Conservation (phyloP, 495 filamentous ascomycete genomes). For the Daldinia loculata region DNA sequence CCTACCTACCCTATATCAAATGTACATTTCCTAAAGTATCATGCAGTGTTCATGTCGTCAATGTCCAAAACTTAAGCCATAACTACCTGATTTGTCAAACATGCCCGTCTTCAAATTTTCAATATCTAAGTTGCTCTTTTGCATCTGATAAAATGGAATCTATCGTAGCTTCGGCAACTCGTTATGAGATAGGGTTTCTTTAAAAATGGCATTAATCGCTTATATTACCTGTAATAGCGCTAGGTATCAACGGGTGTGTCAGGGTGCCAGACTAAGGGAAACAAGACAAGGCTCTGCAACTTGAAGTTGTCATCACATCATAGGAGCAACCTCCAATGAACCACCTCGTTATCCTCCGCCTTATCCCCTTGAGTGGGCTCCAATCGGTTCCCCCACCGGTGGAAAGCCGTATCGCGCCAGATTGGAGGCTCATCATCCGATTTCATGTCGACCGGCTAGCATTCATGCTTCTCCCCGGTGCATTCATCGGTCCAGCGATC, state of each 20-base stretch:
- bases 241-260: constrained; percentile 13
- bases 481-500: constrained; percentile 4
- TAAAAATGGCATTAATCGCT: constrained; percentile 3
- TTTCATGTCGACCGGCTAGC: constrained; percentile 14
- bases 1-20: too few species aligned
- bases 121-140: not conserved
- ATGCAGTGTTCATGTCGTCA: too few species aligned
- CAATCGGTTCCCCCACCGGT: constrained; percentile 41
- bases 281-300: constrained; percentile 25
- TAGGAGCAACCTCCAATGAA: constrained; percentile 7
- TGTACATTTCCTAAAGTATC: not conserved
- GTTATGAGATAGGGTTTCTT: not conserved
- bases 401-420: constrained; percentile 24
- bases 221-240: constrained; percentile 17
- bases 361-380: constrained; percentile 36
- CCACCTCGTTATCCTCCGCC: constrained; percentile 22
- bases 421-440: constrained; percentile 35
- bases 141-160: not conserved
- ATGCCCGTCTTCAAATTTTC: too few species aligned
- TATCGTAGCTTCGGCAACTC: not conserved
- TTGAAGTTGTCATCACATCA: constrained; percentile 36
- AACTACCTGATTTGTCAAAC: too few species aligned
- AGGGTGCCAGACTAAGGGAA: constrained; percentile 22
- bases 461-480: constrained; percentile 12
- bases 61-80: too few species aligned